Percentiles rank a stretch among this genome's conserved stretches.
phyloP scores from a whole-genome alignment of 108 stramenopile genomes.

The Cyclotella choctawhatcheeana region DNA sequence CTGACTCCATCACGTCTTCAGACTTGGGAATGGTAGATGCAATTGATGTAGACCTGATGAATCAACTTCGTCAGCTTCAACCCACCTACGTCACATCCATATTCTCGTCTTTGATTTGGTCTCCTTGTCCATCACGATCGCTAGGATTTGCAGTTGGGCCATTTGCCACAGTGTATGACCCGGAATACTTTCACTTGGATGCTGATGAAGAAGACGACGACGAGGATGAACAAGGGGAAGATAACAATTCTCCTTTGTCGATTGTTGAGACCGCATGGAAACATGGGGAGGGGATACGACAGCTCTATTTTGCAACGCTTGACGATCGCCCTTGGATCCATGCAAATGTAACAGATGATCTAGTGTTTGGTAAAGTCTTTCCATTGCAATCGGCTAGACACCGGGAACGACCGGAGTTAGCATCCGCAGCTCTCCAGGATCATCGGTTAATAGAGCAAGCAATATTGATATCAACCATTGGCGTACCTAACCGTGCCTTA shows the following conservation, averaged over 20 bases:
- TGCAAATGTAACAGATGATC: conserved; percentile 51
- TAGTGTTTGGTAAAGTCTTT: conserved; percentile 29
- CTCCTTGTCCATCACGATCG: conserved; percentile 76
- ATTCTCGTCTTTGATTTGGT: conserved; percentile 75
- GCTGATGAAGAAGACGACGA: conserved; percentile 61
- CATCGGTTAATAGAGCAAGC: conserved; percentile 55
- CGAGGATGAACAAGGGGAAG: conserved; percentile 48
- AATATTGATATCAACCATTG: conserved; percentile 65
- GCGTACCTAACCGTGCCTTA: conserved; percentile 86
- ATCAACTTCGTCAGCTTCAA: conserved; percentile 69
- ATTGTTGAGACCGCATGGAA: conserved; percentile 54
- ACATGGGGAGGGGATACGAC: conserved; percentile 84
- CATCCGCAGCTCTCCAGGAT: conserved; percentile 24
- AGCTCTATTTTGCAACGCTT: conserved; percentile 72
- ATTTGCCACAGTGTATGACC: conserved; percentile 76
- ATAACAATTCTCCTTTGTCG: conserved; percentile 32
- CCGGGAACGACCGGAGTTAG: conserved; percentile 21
- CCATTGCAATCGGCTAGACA: neutral
- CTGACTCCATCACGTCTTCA: conserved; percentile 13
- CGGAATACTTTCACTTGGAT: conserved; percentile 72
- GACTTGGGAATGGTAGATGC: conserved; percentile 2
- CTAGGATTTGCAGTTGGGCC: conserved; percentile 88
- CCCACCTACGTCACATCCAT: conserved; percentile 68
- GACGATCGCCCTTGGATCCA: conserved; percentile 76
- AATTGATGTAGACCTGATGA: conserved; percentile 27